Percentiles rank a stretch among this genome's conserved stretches.
These are phyloP conservation scores for Vigna reflexopilosa DNA, from an alignment of 306 rosid genomes.

Conservation along the genomic window DNA sequence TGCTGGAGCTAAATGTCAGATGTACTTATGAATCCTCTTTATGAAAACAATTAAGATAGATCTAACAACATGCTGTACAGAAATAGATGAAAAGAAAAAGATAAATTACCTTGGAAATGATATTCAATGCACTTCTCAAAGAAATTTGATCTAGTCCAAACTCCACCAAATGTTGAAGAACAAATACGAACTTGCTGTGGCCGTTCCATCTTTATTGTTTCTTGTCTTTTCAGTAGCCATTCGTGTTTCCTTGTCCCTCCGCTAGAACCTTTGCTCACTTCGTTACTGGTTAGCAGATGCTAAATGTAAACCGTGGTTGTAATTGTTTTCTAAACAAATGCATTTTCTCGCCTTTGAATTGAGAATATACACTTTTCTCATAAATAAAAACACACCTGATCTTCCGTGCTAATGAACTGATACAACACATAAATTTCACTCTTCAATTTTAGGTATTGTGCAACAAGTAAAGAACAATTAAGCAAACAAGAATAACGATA, in stretches of 20 bases:
- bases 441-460: conserved; percentile 2
- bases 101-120: too few species aligned
- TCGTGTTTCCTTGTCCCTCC: background rate
- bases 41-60: too few species aligned
- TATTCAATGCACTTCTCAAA: too few species aligned
- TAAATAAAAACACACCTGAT: background rate
- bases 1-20: too few species aligned
- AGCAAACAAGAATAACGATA: background rate
- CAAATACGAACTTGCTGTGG: too few species aligned
- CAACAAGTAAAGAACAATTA: background rate
- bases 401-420: conserved; percentile 15
- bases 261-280: background rate
- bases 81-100: too few species aligned
- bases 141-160: background rate
- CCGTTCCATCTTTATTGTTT: too few species aligned
- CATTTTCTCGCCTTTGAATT: background rate
- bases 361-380: background rate
- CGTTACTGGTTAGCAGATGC: background rate
- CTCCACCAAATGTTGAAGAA: background rate
- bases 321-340: background rate
- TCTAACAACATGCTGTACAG: too few species aligned
- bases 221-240: background rate
- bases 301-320: background rate
- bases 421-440: background rate
- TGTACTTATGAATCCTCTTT: too few species aligned